Conservation (phyloP, 768 basidiomycete genomes). For the Epithele typhae region DNA sequence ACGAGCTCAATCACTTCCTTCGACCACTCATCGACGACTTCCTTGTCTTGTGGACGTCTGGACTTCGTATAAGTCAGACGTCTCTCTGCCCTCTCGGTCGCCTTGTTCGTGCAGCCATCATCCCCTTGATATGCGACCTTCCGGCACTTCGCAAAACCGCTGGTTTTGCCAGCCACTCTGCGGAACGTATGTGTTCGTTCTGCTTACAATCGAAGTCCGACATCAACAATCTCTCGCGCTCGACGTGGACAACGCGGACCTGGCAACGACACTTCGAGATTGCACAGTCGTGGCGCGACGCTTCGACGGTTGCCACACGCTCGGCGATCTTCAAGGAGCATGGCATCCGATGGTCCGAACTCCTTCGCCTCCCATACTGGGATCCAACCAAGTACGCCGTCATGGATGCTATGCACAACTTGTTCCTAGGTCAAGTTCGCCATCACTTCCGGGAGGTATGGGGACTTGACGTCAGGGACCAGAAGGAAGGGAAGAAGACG, state of each 20-base stretch:
- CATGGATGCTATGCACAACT: conserved; percentile 40
- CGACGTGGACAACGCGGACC: neutral
- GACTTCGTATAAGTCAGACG: conserved; percentile 27
- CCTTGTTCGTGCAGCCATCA: conserved; percentile 23
- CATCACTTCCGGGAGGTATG: conserved; percentile 28
- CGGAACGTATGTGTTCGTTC: conserved; percentile 24
- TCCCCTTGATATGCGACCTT: conserved; percentile 34
- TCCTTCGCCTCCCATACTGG: conserved; percentile 38
- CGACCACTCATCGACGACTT: conserved; percentile 34
- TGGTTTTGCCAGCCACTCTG: conserved; percentile 21
- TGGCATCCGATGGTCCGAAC: conserved; percentile 25
- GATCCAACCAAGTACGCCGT: conserved; percentile 27
- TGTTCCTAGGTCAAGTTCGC: conserved; percentile 31
- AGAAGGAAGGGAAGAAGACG: neutral
- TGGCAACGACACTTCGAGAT: conserved; percentile 14
- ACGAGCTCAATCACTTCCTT: conserved; percentile 35
- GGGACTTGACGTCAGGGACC: neutral
- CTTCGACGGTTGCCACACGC: conserved; percentile 3
- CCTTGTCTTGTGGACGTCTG: conserved; percentile 27
- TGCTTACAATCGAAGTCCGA: neutral
- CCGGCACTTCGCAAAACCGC: conserved; percentile 29
- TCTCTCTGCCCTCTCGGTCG: conserved; percentile 20
- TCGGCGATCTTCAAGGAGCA: conserved; percentile 9
- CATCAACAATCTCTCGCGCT: neutral
- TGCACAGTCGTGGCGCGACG: conserved; percentile 19